Evolutionary conservation across 2,329 filamentous ascomycete species (phyloP).

Genomic region (Pseudocercospora crystallina): DNA sequence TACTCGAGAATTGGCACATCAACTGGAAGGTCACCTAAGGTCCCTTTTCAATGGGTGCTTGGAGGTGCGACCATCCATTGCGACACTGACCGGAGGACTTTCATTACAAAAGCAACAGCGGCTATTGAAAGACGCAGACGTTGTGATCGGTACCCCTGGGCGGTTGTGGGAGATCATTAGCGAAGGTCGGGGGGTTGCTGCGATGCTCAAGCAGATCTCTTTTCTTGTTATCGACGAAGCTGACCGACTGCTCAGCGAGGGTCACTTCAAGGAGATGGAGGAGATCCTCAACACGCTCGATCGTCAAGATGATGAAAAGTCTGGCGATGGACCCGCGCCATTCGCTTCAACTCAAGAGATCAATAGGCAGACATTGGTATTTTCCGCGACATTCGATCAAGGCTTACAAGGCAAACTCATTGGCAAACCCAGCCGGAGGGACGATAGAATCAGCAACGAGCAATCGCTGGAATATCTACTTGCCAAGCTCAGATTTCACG

Average conservation of each 20-base stretch:
- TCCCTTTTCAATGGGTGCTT: slow-evolving; percentile 70
- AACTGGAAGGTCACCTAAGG: slow-evolving; percentile 79
- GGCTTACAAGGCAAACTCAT: slow-evolving; percentile 86
- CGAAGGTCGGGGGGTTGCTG: slow-evolving; percentile 67
- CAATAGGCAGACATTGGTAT: slow-evolving; percentile 81
- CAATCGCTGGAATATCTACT: slow-evolving; percentile 76
- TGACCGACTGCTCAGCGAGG: slow-evolving; percentile 84
- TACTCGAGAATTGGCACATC: slow-evolving; percentile 89
- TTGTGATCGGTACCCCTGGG: slow-evolving; percentile 82
- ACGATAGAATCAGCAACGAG: slow-evolving; percentile 67
- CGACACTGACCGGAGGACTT: slow-evolving; percentile 85
- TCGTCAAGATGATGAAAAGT: slow-evolving; percentile 45
- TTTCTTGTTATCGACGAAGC: slow-evolving; percentile 94
- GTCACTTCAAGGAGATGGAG: slow-evolving; percentile 91
- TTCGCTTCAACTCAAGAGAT: slow-evolving; percentile 5
- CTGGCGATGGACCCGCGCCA: slow-evolving; percentile 14
- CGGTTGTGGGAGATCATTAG: slow-evolving; percentile 92
- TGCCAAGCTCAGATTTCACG: slow-evolving; percentile 82
- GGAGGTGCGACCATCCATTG: slow-evolving; percentile 58
- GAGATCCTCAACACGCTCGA: slow-evolving; percentile 83
- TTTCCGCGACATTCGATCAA: slow-evolving; percentile 94
- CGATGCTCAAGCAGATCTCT: slow-evolving; percentile 68
- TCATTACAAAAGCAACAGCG: slow-evolving; percentile 95
- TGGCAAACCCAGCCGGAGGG: slow-evolving; percentile 65
- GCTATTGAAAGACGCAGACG: slow-evolving; percentile 77